Base-by-base conservation (phyloP, 2,329 filamentous ascomycete genomes). In the Pseudogymnoascus pannorum region DNA sequence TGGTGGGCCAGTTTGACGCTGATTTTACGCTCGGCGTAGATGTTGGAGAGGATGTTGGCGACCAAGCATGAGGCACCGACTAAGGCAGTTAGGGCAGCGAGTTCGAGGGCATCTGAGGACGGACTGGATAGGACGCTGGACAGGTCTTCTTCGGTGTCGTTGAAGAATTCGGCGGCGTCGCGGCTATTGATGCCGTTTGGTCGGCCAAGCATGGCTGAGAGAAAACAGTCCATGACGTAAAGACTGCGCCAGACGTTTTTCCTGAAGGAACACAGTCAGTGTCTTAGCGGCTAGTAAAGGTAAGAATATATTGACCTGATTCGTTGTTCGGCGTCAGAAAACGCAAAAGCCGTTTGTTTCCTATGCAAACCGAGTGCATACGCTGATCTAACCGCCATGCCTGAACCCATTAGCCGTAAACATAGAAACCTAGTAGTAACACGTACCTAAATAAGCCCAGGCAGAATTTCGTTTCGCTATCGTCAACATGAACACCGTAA, bases 241-340 rank as follows among this genome's bases (percentile, higher is more conserved):
- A 89, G 72, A 9, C 83, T 85, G 61, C 81, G 80, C 86, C 85
- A 88, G 2, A 88, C 71, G 57, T 83, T 87, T 26, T 79, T 78
- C 33, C 84, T 76, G 7, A 79, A 36, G 18, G n/a, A 14, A 57
- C 14, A 14, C 22, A 16, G 26, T 54, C 7, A 61, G 24, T 38
- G 31, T 26, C 14, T 38, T 24, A 57, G 26, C 5, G 33, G n/a
- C 5, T 54, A 36, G 14, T 14, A n/a, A 59, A 36, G 5, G 35
- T 60, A 58, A 16, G 18, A 29, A 22, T 24, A n/a, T 29, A 31
- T n/a, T 54, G 16, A 64, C 62, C 62, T 62, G 7, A 42, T 70
- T 7, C 68, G 71, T 64, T 80, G 75, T 58, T 83, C 76, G 9
- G 77, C 73, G 0, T 68, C 67, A 6, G 71, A 72, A 67, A 85